Percentiles rank a stretch among this genome's conserved stretches.
Evolutionary conservation across 176 grass and related monocot species (phyloP).

Genomic region (Rhynchospora tenuis): DNA sequence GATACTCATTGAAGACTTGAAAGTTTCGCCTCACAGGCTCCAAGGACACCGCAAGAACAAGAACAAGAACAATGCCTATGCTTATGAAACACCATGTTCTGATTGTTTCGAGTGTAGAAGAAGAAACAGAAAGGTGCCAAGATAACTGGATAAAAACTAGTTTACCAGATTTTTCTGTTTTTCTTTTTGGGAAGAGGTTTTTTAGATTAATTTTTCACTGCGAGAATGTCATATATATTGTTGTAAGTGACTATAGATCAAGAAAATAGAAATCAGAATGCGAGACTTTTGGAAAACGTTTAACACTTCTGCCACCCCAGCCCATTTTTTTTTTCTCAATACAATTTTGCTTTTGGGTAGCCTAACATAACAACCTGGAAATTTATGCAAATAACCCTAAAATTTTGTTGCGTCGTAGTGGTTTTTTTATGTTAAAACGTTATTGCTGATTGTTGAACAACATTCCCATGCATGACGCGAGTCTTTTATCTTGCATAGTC

Average conservation of each 20-base stretch:
- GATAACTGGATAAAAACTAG: constrained; percentile 23
- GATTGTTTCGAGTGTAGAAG: constrained; percentile 90
- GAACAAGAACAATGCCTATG: constrained; percentile 37
- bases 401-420: not conserved
- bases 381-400: not conserved
- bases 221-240: not conserved
- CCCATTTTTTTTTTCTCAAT: not conserved
- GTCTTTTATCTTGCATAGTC: not conserved
- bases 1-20: constrained; percentile 74
- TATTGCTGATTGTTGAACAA: not conserved
- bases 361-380: constrained; percentile 20
- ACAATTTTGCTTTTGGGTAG: not conserved
- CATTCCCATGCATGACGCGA: not conserved
- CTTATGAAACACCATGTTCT: constrained; percentile 42
- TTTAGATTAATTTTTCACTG: not conserved
- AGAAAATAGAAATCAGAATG: not conserved
- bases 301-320: not conserved
- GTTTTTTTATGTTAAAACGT: not conserved
- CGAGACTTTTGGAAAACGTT: not conserved
- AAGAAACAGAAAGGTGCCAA: constrained; percentile 44
- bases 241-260: not conserved
- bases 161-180: not conserved
- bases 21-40: constrained; percentile 56
- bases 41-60: constrained; percentile 14
- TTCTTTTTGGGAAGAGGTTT: not conserved